phyloP scores from a whole-genome alignment of 371 early-diverging fungal species.

The Chytridium lagenaria region DNA sequence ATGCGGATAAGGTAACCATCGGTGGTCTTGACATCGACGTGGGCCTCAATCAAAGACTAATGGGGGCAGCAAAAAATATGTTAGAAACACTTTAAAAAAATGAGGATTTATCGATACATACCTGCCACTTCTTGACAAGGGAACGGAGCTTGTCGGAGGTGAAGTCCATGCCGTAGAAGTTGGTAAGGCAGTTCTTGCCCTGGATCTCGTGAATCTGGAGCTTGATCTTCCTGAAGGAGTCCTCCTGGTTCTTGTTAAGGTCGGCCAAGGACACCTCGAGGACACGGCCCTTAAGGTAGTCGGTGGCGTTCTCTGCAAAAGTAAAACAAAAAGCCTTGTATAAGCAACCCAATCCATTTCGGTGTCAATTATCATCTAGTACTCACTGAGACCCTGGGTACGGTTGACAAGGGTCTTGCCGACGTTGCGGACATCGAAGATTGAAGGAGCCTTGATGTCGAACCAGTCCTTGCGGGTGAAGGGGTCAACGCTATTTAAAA shows the following conservation, averaged over 20 bases:
- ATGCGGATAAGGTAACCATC: conserved; percentile 99
- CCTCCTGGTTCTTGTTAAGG: conserved; percentile 91
- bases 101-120: conserved; percentile 32
- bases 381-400: conserved; percentile 95
- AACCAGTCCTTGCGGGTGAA: conserved; percentile 99
- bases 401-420: conserved; percentile 99
- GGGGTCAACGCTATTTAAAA: conserved; percentile 79
- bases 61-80: background rate
- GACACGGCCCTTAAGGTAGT: conserved; percentile 96
- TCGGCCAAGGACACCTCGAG: conserved; percentile 98
- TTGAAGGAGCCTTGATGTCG: conserved; percentile 97
- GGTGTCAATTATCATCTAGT: background rate
- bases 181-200: conserved; percentile 99
- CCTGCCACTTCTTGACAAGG: conserved; percentile 99
- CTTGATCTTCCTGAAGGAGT: conserved; percentile 98
- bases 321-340: background rate
- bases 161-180: conserved; percentile 99
- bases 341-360: background rate
- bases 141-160: conserved; percentile 99
- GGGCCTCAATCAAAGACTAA: conserved; percentile 96
- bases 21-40: conserved; percentile 99
- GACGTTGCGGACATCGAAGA: conserved; percentile 91
- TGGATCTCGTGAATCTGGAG: conserved; percentile 98
- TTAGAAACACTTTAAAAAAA: conserved; percentile 1
- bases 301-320: conserved; percentile 88